Percentiles rank a stretch among this genome's conserved stretches.
Conservation (phyloP, 2,329 filamentous ascomycete genomes). For the Anthostomella pinea region DNA sequence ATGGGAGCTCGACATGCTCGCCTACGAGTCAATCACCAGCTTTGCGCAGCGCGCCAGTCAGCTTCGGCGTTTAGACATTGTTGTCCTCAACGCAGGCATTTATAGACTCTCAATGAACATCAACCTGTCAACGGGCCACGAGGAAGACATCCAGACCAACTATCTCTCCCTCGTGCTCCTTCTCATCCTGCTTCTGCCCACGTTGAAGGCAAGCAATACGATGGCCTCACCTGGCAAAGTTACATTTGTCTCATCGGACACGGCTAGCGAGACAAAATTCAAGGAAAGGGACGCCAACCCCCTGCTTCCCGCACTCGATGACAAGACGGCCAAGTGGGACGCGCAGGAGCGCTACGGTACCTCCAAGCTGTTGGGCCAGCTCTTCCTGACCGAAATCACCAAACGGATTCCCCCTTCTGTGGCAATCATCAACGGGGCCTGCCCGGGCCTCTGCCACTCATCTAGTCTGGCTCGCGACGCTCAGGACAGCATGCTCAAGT, state of each 20-base stretch:
- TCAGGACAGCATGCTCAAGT: neutral
- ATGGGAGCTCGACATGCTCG: constrained; percentile 39
- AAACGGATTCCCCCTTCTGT: constrained; percentile 23
- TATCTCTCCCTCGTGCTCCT: constrained; percentile 51
- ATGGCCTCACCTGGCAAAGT: constrained; percentile 12
- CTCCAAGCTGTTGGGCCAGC: constrained; percentile 28
- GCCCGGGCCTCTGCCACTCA: constrained; percentile 14
- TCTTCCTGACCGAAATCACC: constrained; percentile 29
- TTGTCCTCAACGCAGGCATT: constrained; percentile 35
- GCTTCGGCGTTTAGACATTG: constrained; percentile 37
- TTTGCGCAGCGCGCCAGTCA: constrained; percentile 33
- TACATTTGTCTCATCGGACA: constrained; percentile 28
- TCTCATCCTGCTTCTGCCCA: constrained; percentile 44
- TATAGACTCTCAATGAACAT: constrained; percentile 14
- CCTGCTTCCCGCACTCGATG: constrained; percentile 14
- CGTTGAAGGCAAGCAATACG: constrained; percentile 36
- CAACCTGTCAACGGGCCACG: constrained; percentile 29
- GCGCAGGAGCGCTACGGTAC: constrained; percentile 16
- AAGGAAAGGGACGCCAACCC: constrained; percentile 11
- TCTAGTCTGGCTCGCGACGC: constrained; percentile 8
- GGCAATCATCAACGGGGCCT: constrained; percentile 11
- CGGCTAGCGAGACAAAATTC: constrained; percentile 19
- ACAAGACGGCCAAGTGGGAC: constrained; percentile 6
- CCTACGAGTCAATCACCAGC: constrained; percentile 36
- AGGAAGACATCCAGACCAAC: constrained; percentile 49